A percentile compares a stretch with the other conserved stretches of the same genome.
phyloP scores from a whole-genome alignment of 352 stramenopile species.

The Phytophthora pini region DNA sequence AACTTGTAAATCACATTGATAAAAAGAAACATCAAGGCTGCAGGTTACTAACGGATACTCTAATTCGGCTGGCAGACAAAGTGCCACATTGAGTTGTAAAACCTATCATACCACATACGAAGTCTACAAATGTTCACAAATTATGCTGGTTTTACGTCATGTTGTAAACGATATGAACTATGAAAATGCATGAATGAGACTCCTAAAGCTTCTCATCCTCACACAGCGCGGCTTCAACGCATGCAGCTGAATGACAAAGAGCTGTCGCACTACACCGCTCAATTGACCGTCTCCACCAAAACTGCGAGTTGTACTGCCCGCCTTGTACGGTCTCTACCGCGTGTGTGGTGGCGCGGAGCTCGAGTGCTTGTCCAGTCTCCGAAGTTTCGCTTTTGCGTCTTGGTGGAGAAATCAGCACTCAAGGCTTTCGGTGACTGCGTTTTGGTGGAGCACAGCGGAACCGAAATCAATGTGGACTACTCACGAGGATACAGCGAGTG shows the following conservation, averaged over 20 bases:
- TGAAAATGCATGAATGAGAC: constrained; percentile 2
- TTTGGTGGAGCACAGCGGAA: not conserved
- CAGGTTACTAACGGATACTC: constrained; percentile 37
- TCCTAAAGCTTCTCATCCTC: constrained; percentile 17
- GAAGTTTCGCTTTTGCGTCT: constrained; percentile 32
- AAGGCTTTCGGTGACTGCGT: constrained; percentile 6
- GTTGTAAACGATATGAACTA: constrained; percentile 13
- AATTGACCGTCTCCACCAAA: constrained; percentile 40
- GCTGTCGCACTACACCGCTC: constrained; percentile 18
- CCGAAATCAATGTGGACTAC: constrained; percentile 15
- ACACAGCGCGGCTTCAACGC: constrained; percentile 25
- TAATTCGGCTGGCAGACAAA: constrained; percentile 24
- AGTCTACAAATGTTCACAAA: constrained; percentile 26
- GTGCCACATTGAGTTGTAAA: constrained; percentile 23
- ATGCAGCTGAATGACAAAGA: constrained; percentile 22
- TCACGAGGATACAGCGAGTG: constrained; percentile 15
- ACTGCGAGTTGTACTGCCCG: not conserved
- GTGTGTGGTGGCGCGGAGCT: not conserved
- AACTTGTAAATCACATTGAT: not conserved
- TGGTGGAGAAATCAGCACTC: constrained; percentile 32
- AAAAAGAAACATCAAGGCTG: not conserved
- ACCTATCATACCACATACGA: constrained; percentile 7
- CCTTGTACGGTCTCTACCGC: constrained; percentile 33
- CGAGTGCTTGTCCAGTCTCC: constrained; percentile 10
- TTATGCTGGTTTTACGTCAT: not conserved